Evolutionary conservation across 805 yeast genomes (phyloP).

Genomic region (Wickerhamomyces hampshirensis): DNA sequence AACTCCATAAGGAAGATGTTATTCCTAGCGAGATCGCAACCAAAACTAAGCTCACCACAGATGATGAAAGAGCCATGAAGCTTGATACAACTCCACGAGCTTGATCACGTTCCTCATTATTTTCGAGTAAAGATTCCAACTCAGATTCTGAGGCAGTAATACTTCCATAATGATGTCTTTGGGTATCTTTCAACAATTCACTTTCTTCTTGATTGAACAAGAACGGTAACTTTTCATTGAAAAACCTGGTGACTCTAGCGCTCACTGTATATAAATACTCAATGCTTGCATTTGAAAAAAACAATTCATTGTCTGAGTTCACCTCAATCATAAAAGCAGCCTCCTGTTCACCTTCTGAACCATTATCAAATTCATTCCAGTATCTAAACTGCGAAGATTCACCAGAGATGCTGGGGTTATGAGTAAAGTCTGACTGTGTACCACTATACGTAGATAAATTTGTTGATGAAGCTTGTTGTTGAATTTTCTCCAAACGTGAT

Average conservation of each 20-base stretch:
- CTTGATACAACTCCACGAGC: slow-evolving; percentile 40
- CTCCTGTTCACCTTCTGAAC: slow-evolving; percentile 46
- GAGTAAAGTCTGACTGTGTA: slow-evolving; percentile 3
- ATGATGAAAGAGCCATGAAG: slow-evolving; percentile 37
- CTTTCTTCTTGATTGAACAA: slow-evolving; percentile 8
- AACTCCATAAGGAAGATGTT: slow-evolving; percentile 26
- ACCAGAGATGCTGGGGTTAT: slow-evolving; percentile 8
- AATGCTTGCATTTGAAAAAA: slow-evolving; percentile 20
- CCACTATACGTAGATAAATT: slow-evolving; percentile 1
- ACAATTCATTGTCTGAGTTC: slow-evolving; percentile 26
- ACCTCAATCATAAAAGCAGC: slow-evolving; percentile 33
- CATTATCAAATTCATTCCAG: slow-evolving; percentile 68
- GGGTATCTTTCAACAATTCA: background rate
- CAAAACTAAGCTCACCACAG: slow-evolving; percentile 35
- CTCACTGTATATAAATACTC: slow-evolving; percentile 26
- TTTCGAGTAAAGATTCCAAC: slow-evolving; percentile 10
- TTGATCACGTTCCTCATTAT: slow-evolving; percentile 1
- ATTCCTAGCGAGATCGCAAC: slow-evolving; percentile 42
- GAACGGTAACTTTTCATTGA: slow-evolving; percentile 15
- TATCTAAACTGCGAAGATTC: slow-evolving; percentile 34
- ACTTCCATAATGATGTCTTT: background rate
- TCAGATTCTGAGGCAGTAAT: slow-evolving; percentile 7
- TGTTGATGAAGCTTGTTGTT: background rate
- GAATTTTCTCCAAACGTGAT: background rate
- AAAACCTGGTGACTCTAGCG: slow-evolving; percentile 6